Base-by-base conservation (phyloP, 805 yeast genomes). In the Starmerella tilneyi region DNA sequence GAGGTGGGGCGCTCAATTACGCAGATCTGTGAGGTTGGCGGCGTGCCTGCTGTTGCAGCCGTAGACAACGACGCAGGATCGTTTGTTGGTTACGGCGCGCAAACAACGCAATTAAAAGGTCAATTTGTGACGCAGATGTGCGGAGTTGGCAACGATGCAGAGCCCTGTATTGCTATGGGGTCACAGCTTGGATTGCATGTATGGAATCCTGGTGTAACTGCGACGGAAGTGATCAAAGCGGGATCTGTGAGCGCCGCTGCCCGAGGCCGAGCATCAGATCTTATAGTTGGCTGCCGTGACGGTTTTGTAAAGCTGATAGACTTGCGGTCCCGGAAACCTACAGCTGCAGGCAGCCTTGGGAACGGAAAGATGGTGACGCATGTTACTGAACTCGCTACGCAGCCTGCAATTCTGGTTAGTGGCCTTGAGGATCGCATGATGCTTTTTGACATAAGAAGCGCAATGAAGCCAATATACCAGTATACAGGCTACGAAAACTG, bases 391-490 rank as follows among this genome's bases (percentile, higher is more conserved):
- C 9, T 24, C 9, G 22, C 26, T 2, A 33, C 20, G 3, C 19
- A 27, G 5, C 19, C 36, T 15, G 13, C 22, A 5, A 15, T 46
- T 3, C 31, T 47, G 12, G 52, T 44, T 11, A 31, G 47, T 6
- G 53, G 54, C 2, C 46, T 54, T 4, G 48, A 47, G 23, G 56
- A 54, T 26, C 28, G 30, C 12, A 52, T 54, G 55, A 33, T 34
- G 19, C 42, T 45, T 15, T 47, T 30, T 35, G 57, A 54, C 32
- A n/a, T 19, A 22, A 46, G 57, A 6, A 13, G 13, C 4, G 30
- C 28, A 9, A 9, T 13, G 3, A 23, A 19, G 9, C 46, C 52
- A 3, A 27, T 45, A 12, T 24, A 17, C 13, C 43, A 30, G 35
- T 52, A 28, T 27, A 28, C 41, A n/a, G 47, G 45, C 20, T 54